Evolutionary conservation across 768 basidiomycete species (phyloP).

Genomic region (Leucocoprinus sp.): DNA sequence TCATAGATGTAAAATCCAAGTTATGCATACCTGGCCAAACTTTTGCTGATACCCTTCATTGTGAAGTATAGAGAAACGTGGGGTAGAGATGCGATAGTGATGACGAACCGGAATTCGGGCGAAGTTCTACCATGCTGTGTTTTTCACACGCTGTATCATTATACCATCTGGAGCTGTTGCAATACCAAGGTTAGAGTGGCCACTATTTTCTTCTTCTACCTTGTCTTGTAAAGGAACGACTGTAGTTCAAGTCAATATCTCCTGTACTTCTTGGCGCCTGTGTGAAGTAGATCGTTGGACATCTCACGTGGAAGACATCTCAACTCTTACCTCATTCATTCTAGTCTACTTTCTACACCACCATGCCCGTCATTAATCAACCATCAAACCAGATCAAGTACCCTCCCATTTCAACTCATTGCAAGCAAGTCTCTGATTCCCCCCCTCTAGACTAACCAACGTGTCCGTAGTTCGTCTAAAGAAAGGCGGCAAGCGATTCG

Average conservation of each 20-base stretch:
- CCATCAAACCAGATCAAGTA: slow-evolving; percentile 90
- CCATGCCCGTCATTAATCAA: slow-evolving; percentile 58
- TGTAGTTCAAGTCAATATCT: neutral
- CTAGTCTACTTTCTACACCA: slow-evolving; percentile 10
- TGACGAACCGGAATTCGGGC: slow-evolving; percentile 4
- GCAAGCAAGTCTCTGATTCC: slow-evolving; percentile 5
- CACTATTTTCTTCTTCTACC: neutral
- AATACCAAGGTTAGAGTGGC: neutral
- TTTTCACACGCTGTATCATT: slow-evolving; percentile 14
- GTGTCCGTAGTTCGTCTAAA: slow-evolving; percentile 93
- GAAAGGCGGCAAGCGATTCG: slow-evolving; percentile 96
- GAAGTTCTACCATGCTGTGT: neutral
- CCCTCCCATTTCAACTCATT: neutral
- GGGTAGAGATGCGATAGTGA: neutral
- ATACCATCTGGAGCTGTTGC: too few species aligned
- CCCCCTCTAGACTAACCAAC: slow-evolving; percentile 74
- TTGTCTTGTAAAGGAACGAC: neutral
- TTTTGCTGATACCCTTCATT: slow-evolving; percentile 85
- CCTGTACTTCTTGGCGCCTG: too few species aligned
- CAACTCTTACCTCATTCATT: neutral
- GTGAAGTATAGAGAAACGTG: slow-evolving; percentile 13
- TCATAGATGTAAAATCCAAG: neutral
- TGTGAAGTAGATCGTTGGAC: neutral
- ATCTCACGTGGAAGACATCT: slow-evolving; percentile 2
- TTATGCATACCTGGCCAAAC: slow-evolving; percentile 55